Evolutionary conservation across 2,329 filamentous ascomycete genomes (phyloP).

Genomic region (Epichloe hybrida): DNA sequence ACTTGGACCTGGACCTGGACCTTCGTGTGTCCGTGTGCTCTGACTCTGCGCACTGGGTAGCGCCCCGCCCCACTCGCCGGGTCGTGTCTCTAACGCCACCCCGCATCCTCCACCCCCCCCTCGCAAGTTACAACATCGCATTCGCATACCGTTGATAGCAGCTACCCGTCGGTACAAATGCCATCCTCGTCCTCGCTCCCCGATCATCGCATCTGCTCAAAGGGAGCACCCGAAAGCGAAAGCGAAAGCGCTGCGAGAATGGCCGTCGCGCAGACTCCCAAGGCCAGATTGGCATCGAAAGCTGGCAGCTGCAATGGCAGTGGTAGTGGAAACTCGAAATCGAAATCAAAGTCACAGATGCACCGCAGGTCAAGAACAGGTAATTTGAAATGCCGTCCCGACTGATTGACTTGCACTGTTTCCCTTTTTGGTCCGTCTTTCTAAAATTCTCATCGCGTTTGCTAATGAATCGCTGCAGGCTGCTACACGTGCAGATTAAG

Average conservation of each 20-base stretch:
- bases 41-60: not conserved
- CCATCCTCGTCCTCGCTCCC: conserved; percentile 51
- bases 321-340: conserved; percentile 43
- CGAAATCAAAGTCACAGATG: conserved; percentile 69
- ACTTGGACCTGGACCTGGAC: conserved; percentile 4
- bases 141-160: not conserved
- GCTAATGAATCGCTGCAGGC: conserved; percentile 25
- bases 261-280: conserved; percentile 45
- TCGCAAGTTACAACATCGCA: not conserved
- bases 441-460: not conserved
- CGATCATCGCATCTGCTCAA: conserved; percentile 38
- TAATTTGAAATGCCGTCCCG: conserved; percentile 20
- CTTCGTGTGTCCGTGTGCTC: not conserved
- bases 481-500: conserved; percentile 57
- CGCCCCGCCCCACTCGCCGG: not conserved
- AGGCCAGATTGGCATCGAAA: conserved; percentile 45
- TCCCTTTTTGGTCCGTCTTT: conserved; percentile 2
- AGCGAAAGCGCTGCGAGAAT: conserved; percentile 39
- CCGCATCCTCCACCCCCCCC: conserved; percentile 6
- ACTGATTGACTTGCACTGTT: not conserved
- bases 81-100: not conserved
- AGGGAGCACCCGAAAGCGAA: conserved; percentile 30
- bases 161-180: conserved; percentile 34
- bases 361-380: conserved; percentile 90
- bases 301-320: conserved; percentile 20